These are phyloP conservation scores for Boletus subcaerulescens DNA, from an alignment of 768 basidiomycete species.

Conservation along the genomic window DNA sequence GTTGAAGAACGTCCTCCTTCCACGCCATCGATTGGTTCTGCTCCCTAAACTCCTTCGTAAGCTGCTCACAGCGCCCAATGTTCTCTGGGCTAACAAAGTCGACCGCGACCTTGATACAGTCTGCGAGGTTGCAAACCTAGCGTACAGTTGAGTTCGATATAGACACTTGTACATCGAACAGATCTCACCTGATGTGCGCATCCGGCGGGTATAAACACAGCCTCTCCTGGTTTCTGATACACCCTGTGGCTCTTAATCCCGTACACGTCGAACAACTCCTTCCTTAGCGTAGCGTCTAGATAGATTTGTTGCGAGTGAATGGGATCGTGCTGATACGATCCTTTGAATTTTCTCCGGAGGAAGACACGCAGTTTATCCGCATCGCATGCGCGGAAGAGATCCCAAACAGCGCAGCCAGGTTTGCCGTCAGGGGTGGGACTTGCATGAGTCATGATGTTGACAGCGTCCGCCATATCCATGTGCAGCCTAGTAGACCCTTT, in stretches of 20 bases:
- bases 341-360: slow-evolving; percentile 61
- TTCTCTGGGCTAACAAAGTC: slow-evolving; percentile 97
- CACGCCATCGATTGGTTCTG: slow-evolving; percentile 86
- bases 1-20: slow-evolving; percentile 93
- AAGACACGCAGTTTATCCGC: slow-evolving; percentile 75
- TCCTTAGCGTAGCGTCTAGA: slow-evolving; percentile 65
- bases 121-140: slow-evolving; percentile 88
- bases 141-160: slow-evolving; percentile 3
- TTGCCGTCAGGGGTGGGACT: slow-evolving; percentile 51
- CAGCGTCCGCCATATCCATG: slow-evolving; percentile 93
- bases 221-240: slow-evolving; percentile 90
- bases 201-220: slow-evolving; percentile 93
- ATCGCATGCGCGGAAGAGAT: slow-evolving; percentile 81
- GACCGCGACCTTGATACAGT: slow-evolving; percentile 92
- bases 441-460: slow-evolving; percentile 88
- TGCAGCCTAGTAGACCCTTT: slow-evolving; percentile 87
- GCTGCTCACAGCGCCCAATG: slow-evolving; percentile 76
- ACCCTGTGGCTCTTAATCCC: slow-evolving; percentile 80
- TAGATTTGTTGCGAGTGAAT: slow-evolving; percentile 92
- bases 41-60: slow-evolving; percentile 86
- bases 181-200: slow-evolving; percentile 79
- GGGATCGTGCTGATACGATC: slow-evolving; percentile 64
- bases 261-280: slow-evolving; percentile 60
- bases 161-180: neutral
- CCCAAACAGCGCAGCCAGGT: slow-evolving; percentile 87